phyloP scores from a whole-genome alignment of 108 stramenopile genomes.

The Heterococcus sp. region DNA sequence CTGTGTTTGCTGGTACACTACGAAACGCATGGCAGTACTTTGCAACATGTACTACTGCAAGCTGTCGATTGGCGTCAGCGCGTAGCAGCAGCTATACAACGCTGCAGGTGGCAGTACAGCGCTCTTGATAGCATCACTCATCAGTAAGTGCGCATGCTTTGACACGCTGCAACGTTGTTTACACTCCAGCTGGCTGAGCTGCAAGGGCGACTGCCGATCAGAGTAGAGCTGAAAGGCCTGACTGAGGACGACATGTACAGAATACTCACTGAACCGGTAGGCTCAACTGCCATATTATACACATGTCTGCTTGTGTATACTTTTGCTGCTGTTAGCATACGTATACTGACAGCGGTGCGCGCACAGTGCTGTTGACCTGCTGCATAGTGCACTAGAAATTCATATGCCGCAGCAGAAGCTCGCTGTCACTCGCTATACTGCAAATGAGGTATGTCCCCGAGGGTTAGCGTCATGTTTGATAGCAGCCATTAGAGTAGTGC shows the following conservation, averaged over 20 bases:
- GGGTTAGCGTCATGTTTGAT: no score
- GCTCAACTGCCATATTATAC: not conserved
- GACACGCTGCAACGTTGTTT: not conserved
- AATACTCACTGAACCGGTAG: constrained; percentile 93
- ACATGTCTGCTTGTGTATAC: not conserved
- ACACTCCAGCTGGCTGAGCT: constrained; percentile 51
- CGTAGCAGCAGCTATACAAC: no score
- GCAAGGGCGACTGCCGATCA: constrained; percentile 96
- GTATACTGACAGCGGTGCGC: not conserved
- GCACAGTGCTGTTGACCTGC: not conserved
- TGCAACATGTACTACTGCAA: no score
- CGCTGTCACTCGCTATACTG: no score
- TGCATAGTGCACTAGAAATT: not conserved
- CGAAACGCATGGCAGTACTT: no score
- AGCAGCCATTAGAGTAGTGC: no score
- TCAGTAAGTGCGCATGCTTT: not conserved
- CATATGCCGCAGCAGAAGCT: no score
- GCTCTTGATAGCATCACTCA: not conserved
- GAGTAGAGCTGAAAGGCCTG: constrained; percentile 93
- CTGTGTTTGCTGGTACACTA: no score
- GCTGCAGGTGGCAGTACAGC: not conserved
- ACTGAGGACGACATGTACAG: constrained; percentile 96
- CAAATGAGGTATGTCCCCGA: no score
- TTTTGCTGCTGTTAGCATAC: not conserved
- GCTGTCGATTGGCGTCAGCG: no score